phyloP scores from a whole-genome alignment of 208 protist species.

The Acanthamoeba royreba region DNA sequence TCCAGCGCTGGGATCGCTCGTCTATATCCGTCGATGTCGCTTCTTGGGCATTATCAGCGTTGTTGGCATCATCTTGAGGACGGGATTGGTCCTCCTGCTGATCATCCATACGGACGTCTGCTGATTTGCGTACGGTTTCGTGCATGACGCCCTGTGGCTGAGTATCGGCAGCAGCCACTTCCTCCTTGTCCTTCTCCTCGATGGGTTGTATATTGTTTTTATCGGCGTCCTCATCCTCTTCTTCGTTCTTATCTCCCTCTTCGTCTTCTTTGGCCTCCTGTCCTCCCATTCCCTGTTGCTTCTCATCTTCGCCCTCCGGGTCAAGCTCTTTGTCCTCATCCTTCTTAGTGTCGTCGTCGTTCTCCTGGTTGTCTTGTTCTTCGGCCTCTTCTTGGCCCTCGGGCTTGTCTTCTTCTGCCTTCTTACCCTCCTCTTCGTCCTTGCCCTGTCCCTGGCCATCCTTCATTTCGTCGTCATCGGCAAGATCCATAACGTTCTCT shows the following conservation, averaged over 20 bases:
- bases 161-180: neutral
- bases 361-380: constrained; percentile 55
- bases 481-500: constrained; percentile 53
- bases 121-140: neutral
- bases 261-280: neutral
- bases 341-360: constrained; percentile 51
- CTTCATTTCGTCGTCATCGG: constrained; percentile 65
- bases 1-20: constrained; percentile 6
- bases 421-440: constrained; percentile 23
- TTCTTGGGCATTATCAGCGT: neutral
- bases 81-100: constrained; percentile 18
- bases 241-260: neutral
- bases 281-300: neutral
- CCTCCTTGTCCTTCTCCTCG: constrained; percentile 45
- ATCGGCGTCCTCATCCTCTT: neutral
- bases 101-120: neutral
- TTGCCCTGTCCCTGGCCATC: constrained; percentile 38
- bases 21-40: neutral
- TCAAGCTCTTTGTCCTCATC: constrained; percentile 47
- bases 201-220: neutral
- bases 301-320: neutral
- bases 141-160: constrained; percentile 25
- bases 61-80: neutral
- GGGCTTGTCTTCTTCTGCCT: constrained; percentile 49
- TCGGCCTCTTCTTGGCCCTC: constrained; percentile 57